phyloP scores from a whole-genome alignment of 441 rosid genomes.

The Croton laevigatus region DNA sequence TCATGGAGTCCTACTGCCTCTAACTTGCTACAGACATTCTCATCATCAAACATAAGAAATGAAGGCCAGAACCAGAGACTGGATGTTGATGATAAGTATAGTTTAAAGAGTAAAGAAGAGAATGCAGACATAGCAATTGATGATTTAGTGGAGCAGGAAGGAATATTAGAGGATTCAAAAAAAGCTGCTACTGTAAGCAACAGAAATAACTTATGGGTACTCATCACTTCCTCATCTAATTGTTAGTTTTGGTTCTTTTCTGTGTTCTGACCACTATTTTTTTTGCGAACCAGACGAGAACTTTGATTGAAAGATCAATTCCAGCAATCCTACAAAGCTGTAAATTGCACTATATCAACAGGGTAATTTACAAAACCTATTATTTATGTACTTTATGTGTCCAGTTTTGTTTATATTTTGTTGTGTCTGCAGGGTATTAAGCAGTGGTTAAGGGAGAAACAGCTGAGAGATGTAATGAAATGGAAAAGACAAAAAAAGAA shows the following conservation, averaged over 20 bases:
- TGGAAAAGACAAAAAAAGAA: slow-evolving; percentile 11
- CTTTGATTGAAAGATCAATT: slow-evolving; percentile 3
- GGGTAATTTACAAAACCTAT: not conserved
- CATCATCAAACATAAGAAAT: not conserved
- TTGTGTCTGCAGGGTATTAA: not conserved
- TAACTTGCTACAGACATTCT: not conserved
- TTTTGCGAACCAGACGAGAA: not conserved
- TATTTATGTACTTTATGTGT: not conserved
- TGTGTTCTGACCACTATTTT: not conserved
- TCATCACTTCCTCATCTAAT: not conserved
- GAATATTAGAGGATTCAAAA: not conserved
- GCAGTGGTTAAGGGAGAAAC: slow-evolving; percentile 5
- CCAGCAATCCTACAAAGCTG: not conserved
- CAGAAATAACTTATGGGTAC: not conserved
- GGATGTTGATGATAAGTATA: not conserved
- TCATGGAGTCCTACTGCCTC: slow-evolving; percentile 6
- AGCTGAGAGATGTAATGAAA: not conserved
- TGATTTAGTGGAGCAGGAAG: not conserved
- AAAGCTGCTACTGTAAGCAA: not conserved
- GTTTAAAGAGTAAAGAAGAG: not conserved
- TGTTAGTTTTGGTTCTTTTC: not conserved
- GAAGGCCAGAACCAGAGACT: not conserved
- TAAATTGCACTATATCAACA: not conserved
- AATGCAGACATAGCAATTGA: not conserved
- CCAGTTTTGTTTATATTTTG: not conserved